Evolutionary conservation across 306 rosid genomes (phyloP), one percentile per base, ranked within the genome.

Genomic region (Malus domestica): DNA sequence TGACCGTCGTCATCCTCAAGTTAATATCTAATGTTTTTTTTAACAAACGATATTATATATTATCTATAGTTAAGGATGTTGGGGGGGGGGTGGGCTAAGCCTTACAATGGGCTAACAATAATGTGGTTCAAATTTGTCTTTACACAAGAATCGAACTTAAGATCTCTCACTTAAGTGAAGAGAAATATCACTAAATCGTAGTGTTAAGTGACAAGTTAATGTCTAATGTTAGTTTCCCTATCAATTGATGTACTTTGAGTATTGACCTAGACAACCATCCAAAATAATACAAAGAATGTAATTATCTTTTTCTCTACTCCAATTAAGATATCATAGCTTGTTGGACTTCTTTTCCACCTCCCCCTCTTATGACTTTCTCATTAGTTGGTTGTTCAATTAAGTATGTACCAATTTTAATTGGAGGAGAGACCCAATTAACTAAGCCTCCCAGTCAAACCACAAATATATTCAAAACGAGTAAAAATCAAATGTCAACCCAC

Each of bases 401-500:
- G 52, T 38, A 23, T 61, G 38, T 75, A 55, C 61, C 74, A 25
- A 12, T 72, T 23, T n/a, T 23, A 38, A 69, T 25, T 27, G 40
- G 38, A 14, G 13, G 14, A 14, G 6, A 25, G 13, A 33, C 65
- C 44, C 25, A 55, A 14, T 3, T 40, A 38, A 22, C 6, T 23
- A 38, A 73, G 5, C 69, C 13, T 25, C 44, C 6, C 40, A 72
- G 85, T 87, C 87, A 83, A 84, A 60, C 70, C 23, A 23, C 25
- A 35, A 66, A 35, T 35, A 35, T 25, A 66, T 18, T 32, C 14
- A 35, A 9, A 2, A 66, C 0, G 2, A 14, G 23, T 64, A 0
- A 4, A 20, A 66, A 64, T 35, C 9, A 59, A 59, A 83, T 78
- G 78, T 75, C 80, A 83, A 82, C 83, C 68, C 84, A 78, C 84